These are phyloP conservation scores for Paecilomyces formosus DNA, from an alignment of 2,329 filamentous ascomycete genomes.

Conservation along the genomic window DNA sequence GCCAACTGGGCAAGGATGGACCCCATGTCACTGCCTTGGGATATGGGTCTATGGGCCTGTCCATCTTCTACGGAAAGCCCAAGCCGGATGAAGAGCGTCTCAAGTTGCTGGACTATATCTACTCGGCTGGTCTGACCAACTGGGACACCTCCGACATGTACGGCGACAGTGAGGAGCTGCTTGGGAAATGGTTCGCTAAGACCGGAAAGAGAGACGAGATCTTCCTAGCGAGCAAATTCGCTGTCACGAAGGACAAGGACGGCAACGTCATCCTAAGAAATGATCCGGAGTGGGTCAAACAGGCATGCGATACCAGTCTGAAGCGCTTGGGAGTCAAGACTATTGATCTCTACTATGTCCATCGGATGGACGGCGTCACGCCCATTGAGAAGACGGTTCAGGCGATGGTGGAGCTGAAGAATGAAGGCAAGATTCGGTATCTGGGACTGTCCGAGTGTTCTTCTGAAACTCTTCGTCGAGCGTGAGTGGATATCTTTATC, in stretches of 20 bases:
- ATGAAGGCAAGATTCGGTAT: constrained; percentile 42
- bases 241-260: constrained; percentile 9
- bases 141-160: constrained; percentile 20
- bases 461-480: constrained; percentile 41
- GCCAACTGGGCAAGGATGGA: constrained; percentile 19
- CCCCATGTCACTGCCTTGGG: constrained; percentile 21
- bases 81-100: constrained; percentile 44
- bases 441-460: constrained; percentile 43
- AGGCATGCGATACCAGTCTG: constrained; percentile 19
- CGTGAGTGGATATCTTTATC: constrained; percentile 10
- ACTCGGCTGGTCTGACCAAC: constrained; percentile 14
- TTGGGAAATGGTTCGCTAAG: constrained; percentile 19
- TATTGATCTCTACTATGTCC: constrained; percentile 42
- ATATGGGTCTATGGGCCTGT: constrained; percentile 18
- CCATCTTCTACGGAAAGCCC: constrained; percentile 38
- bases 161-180: constrained; percentile 19
- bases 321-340: constrained; percentile 21
- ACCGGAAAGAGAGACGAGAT: constrained; percentile 16
- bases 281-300: constrained; percentile 22
- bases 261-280: constrained; percentile 8
- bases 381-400: constrained; percentile 29
- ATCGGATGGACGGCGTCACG: constrained; percentile 31
- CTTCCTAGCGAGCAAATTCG: constrained; percentile 19
- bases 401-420: constrained; percentile 36
- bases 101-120: constrained; percentile 25